Conservation (phyloP, 768 basidiomycete species). For the Amanita subjunquillea region DNA sequence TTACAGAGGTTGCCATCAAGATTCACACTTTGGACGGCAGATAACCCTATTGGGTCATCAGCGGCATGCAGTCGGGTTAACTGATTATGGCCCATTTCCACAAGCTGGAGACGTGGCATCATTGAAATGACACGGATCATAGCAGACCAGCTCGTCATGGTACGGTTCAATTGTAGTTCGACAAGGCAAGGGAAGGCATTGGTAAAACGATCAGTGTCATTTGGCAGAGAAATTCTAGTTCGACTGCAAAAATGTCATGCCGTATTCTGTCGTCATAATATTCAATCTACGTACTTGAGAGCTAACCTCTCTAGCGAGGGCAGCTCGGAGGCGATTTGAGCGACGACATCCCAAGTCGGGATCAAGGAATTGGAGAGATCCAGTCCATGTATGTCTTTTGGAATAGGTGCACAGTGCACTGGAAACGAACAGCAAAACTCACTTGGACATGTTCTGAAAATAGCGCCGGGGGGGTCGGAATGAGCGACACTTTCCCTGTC, state of each 20-base stretch:
- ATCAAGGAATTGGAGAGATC: slow-evolving; percentile 76
- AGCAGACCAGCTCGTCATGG: slow-evolving; percentile 63
- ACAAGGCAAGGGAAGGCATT: slow-evolving; percentile 39
- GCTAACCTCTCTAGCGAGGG: slow-evolving; percentile 52
- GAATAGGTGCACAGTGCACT: slow-evolving; percentile 5
- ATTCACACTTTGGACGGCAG: slow-evolving; percentile 44
- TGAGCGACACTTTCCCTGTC: slow-evolving; percentile 55
- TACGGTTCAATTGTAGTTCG: slow-evolving; percentile 68
- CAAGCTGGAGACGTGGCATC: slow-evolving; percentile 42
- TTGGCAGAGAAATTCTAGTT: slow-evolving; percentile 46
- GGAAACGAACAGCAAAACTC: slow-evolving; percentile 19
- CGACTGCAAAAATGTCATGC: slow-evolving; percentile 33
- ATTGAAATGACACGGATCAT: slow-evolving; percentile 36
- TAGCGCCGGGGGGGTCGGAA: slow-evolving; percentile 37
- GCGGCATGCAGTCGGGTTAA: slow-evolving; percentile 20
- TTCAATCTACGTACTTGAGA: slow-evolving; percentile 55
- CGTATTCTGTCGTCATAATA: slow-evolving; percentile 7
- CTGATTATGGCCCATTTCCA: slow-evolving; percentile 69
- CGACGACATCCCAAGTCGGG: slow-evolving; percentile 58
- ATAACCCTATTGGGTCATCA: slow-evolving; percentile 10
- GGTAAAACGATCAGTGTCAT: slow-evolving; percentile 18
- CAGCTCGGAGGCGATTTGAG: slow-evolving; percentile 52
- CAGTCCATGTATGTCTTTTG: slow-evolving; percentile 61
- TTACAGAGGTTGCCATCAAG: slow-evolving; percentile 56
- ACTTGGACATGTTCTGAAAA: slow-evolving; percentile 59